Percentiles rank a stretch among this genome's conserved stretches.
Conservation (phyloP, 2,329 filamentous ascomycete species). For the Pseudocercospora crystallina region DNA sequence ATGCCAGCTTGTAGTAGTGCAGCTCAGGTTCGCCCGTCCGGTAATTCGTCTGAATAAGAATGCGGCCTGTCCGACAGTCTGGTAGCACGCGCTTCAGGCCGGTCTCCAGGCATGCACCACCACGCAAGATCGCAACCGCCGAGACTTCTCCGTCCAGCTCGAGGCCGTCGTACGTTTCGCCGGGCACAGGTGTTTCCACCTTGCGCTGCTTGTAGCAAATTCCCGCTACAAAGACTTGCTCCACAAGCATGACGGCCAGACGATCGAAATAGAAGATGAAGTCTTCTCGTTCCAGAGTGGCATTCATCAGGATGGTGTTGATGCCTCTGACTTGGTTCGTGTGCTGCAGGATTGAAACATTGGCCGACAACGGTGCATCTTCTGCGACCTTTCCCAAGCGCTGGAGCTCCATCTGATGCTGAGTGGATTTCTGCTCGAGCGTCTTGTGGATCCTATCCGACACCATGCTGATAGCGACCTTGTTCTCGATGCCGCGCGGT, state of each 20-base stretch:
- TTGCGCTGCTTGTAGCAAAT: slow-evolving; percentile 64
- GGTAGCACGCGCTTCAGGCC: slow-evolving; percentile 88
- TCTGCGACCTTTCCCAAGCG: slow-evolving; percentile 69
- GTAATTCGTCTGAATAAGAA: slow-evolving; percentile 82
- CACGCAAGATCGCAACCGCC: slow-evolving; percentile 84
- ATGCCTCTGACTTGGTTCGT: slow-evolving; percentile 83
- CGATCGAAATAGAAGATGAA: slow-evolving; percentile 98
- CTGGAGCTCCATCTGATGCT: slow-evolving; percentile 76
- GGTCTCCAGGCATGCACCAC: slow-evolving; percentile 83
- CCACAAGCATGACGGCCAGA: slow-evolving; percentile 78
- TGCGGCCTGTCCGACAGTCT: slow-evolving; percentile 82
- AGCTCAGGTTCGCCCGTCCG: slow-evolving; percentile 87
- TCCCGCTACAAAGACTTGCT: slow-evolving; percentile 73
- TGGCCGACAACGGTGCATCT: slow-evolving; percentile 69
- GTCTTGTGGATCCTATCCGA: slow-evolving; percentile 89
- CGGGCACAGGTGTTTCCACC: slow-evolving; percentile 68
- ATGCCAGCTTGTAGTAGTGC: slow-evolving; percentile 80
- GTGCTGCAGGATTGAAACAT: slow-evolving; percentile 71
- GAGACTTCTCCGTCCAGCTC: slow-evolving; percentile 69
- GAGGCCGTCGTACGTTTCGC: slow-evolving; percentile 69
- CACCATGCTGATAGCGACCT: slow-evolving; percentile 89
- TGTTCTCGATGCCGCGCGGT: slow-evolving; percentile 90
- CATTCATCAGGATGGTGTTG: slow-evolving; percentile 85
- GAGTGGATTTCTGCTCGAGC: slow-evolving; percentile 77
- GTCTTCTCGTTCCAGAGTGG: slow-evolving; percentile 76